phyloP scores from a whole-genome alignment of 768 basidiomycete genomes.

The Candolleomyces aberdarensis region DNA sequence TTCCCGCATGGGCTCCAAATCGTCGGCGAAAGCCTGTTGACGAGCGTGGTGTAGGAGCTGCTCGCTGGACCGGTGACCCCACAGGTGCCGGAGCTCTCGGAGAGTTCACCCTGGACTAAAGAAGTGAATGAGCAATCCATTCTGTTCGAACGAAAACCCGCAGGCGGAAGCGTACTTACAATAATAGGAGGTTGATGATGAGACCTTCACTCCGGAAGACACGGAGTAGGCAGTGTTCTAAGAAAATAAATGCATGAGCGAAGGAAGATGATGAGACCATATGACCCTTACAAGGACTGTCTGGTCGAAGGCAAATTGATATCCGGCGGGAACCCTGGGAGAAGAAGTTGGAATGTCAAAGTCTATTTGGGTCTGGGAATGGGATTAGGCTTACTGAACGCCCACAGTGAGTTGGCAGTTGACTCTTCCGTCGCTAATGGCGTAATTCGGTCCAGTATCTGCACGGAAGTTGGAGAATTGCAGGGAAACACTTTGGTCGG shows the following conservation, averaged over 20 bases:
- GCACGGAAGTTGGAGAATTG: conserved; percentile 15
- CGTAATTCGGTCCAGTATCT: conserved; percentile 13
- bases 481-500: conserved; percentile 14
- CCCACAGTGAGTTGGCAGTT: conserved; percentile 20
- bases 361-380: not conserved
- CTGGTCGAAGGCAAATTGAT: conserved; percentile 21
- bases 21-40: conserved; percentile 9
- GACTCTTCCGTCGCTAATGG: conserved; percentile 13
- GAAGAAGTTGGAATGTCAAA: not conserved
- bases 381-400: conserved; percentile 12
- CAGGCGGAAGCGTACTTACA: conserved; percentile 7
- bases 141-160: not conserved
- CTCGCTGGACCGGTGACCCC: conserved; percentile 14
- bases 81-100: conserved; percentile 6
- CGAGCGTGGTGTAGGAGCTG: conserved; percentile 7
- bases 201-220: conserved; percentile 13
- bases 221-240: conserved; percentile 17
- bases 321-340: conserved; percentile 16
- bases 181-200: conserved; percentile 16
- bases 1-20: conserved; percentile 21
- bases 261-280: not conserved
- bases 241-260: not conserved
- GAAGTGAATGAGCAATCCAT: not conserved
- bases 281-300: conserved; percentile 12
- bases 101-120: conserved; percentile 16